A percentile compares a stretch with the other conserved stretches of the same genome.
These are phyloP conservation scores for Typha latifolia DNA, from an alignment of 176 grass and related monocot species.

Conservation along the genomic window DNA sequence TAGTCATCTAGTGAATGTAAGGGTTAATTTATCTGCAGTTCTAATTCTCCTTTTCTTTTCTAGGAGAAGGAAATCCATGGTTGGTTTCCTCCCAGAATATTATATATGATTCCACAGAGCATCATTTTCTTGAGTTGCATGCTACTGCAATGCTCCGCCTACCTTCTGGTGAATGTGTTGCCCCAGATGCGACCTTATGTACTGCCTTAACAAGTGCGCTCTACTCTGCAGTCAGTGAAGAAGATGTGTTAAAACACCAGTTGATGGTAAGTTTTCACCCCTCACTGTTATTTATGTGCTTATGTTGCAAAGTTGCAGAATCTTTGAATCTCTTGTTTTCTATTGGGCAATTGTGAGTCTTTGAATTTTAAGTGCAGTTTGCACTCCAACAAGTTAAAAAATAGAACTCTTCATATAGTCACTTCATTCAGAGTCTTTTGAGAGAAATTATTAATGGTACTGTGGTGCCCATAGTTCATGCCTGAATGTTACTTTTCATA, in stretches of 20 bases:
- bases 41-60: conserved; percentile 5
- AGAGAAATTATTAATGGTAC: too few species aligned
- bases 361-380: too few species aligned
- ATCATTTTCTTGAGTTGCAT: conserved; percentile 69
- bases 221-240: conserved; percentile 74
- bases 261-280: conserved; percentile 40
- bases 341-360: too few species aligned
- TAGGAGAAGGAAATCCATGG: conserved; percentile 80
- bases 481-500: too few species aligned
- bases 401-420: too few species aligned
- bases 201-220: conserved; percentile 85
- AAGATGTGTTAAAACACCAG: conserved; percentile 57
- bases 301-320: background rate
- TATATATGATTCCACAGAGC: conserved; percentile 41
- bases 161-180: conserved; percentile 78
- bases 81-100: conserved; percentile 51
- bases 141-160: conserved; percentile 80
- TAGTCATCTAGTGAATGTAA: background rate
- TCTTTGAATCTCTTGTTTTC: background rate
- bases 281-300: background rate
- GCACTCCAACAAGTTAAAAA: too few species aligned
- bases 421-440: too few species aligned
- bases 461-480: too few species aligned
- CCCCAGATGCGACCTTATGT: conserved; percentile 84
- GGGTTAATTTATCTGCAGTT: conserved; percentile 7